Base-by-base conservation (phyloP, 352 stramenopile species). In the Phytophthora cryptogea region DNA sequence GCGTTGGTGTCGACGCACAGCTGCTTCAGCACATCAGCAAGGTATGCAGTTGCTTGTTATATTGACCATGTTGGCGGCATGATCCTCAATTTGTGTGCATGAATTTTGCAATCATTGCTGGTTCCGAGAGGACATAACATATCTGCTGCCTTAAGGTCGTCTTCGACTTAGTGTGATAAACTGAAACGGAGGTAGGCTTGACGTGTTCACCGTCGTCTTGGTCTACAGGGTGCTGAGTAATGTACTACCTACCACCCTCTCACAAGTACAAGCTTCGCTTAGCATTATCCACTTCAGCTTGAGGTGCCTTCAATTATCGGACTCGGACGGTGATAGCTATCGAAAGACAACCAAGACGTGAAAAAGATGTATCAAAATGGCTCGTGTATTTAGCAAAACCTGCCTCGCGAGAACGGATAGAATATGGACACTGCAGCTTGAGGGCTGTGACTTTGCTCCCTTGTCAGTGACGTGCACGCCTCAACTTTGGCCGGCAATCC, bases 351-450 rank as follows among this genome's bases (percentile, higher is more conserved):
- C 20, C 20, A 23, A 23, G 20, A 23, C 20, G 20, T 2, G 20
- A 23, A 23, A 23, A 41, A 41, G 36, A 56, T 55, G 54, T 14
- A 66, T 66, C 55, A 70, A 72, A 72, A 72, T 57, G 46, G 51
- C 57, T 68, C 33, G 49, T 63, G 54, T 60, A 59, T 72, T 68
- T 39, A 57, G 35, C 31, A 45, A 64, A 64, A 68, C 63, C 41
- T 58, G 51, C 50, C 20, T 23, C 47, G 45, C 62, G 61, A 36
- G 43, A 40, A 44, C 45, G 43, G 46, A 61, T 61, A 53, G 52
- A 47, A 63, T 72, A 72, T 68, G 60, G 46, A 68, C 63, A 61
- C 43, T 63, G 42, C 43, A 55, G 36, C 59, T 68, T 59, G 42
- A 53, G 48, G 37, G 47, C 47, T 45, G 39, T 33, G 45, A 56